Base-by-base conservation (phyloP, 768 basidiomycete genomes). In the Boletales sp. region DNA sequence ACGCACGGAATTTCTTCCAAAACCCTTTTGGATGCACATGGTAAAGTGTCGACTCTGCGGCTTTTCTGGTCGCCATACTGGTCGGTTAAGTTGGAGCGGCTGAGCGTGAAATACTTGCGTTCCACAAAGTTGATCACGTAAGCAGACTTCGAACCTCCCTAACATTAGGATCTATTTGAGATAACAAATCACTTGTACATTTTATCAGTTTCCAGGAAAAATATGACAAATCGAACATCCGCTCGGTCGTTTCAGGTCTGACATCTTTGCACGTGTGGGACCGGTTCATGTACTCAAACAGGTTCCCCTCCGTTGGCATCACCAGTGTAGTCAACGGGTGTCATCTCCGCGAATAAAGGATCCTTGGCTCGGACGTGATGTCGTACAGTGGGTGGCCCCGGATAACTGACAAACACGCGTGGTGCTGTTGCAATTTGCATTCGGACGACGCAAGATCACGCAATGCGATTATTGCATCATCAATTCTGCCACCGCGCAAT, bases 1-100 rank as follows among this genome's bases (percentile, higher is more conserved):
- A 76, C 90, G 52, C 59, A 93, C 93, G 83, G 64, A 96, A 92
- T 74, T 88, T 92, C 82, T 94, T 95, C 94, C 94, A 95, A 68
- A 95, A 94, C 9, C 94, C 93, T 70, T 86, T 84, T 21, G 88
- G 85, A 61, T 81, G 82, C 60, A 92, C 80, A 65, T 96, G 94
- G 70, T 96, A 96, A 40, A 92, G 78, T 3, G 90, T 94, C 34
- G 87, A 84, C 64, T 96, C 91, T 56, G 91, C 90, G 28, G 77
- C 83, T 72, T 84, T 90, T 74, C 82, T 87, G 53, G 79, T 78
- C 50, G 87, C 82, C 84, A 87, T 87, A 49, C 34, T 34, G 12
- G 34, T 34, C 4, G 34, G 34, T 28, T 28, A 3, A 14, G n/a
- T n/a, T n/a, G n/a, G n/a, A 34, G 8, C 7, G 34, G 13, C 34